Conservation (phyloP, 2,329 filamentous ascomycete genomes). For the Colletotrichum graminicola region DNA sequence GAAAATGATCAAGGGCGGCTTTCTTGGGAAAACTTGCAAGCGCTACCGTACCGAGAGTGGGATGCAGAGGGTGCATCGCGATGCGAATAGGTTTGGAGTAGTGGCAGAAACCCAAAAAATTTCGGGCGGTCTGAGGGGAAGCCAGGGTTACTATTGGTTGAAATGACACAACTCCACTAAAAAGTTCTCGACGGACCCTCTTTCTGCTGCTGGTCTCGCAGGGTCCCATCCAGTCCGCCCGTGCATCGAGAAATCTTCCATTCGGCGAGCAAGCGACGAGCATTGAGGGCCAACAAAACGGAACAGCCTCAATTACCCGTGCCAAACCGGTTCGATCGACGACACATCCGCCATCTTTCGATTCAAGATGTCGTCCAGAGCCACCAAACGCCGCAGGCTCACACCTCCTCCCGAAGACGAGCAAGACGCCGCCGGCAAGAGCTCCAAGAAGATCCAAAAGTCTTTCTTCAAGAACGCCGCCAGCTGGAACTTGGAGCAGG, state of each 20-base stretch:
- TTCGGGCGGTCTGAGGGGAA: conserved; percentile 46
- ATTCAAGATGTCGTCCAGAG: conserved; percentile 60
- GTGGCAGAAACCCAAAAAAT: conserved; percentile 47
- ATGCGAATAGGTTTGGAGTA: conserved; percentile 39
- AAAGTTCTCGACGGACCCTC: conserved; percentile 37
- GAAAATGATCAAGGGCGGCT: neutral
- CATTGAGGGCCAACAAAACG: neutral
- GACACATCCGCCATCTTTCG: neutral
- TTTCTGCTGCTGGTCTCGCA: conserved; percentile 30
- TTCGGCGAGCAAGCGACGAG: conserved; percentile 9
- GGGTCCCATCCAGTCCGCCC: conserved; percentile 21
- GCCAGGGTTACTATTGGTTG: conserved; percentile 32
- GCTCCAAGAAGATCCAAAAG: conserved; percentile 62
- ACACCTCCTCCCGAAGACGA: conserved; percentile 66
- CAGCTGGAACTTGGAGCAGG: conserved; percentile 91
- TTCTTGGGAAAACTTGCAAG: conserved; percentile 16
- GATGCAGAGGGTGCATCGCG: conserved; percentile 22
- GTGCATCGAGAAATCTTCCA: conserved; percentile 38
- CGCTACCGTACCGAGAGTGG: conserved; percentile 18
- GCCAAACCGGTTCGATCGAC: neutral
- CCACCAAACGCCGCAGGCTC: conserved; percentile 69
- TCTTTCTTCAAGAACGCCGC: conserved; percentile 80
- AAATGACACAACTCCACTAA: conserved; percentile 44
- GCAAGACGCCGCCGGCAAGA: conserved; percentile 45
- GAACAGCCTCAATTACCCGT: neutral